Evolutionary conservation across 164 flowering plant species (phyloP), one percentile per base, ranked within the genome.

Genomic region (Litsea cubeba): DNA sequence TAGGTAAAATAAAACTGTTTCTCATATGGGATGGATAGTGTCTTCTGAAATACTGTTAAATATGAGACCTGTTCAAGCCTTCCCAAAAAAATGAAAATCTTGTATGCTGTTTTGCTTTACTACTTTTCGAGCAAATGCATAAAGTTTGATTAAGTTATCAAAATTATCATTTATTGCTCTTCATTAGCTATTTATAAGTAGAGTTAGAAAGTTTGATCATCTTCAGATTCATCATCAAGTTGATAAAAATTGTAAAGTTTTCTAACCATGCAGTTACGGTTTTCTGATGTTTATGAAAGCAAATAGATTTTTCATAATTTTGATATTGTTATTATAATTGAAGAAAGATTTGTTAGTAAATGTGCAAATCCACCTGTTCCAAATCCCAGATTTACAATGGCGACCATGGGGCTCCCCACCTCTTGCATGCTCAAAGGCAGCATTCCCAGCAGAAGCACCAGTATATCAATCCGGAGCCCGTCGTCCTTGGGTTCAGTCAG

Each of bases 401-500:
- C 80, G 17, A 71, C 80, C 28, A 58, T 62, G 57, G 69, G 67
- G 22, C 71, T 75, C n/a, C 67, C 80, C 65, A 77, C 78, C 3
- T n/a, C 73, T 26, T 80, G 78, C 76, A 69, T 25, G 54, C 40
- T 75, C 32, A 72, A 18, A 77, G 62, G 54, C 50, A 62, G 76
- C 49, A 71, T 81, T 28, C 75, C n/a, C 74, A 73, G 54, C 65
- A 76, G 66, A 50, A 40, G 58, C 22, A 30, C 76, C 11, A 79
- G 77, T 58, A 60, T 15, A 5, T 66, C 79, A 32, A 1, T 79
- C 46, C 85, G 76, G 81, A 65, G 70, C 12, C 79, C 84, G 46
- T 65, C 78, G 65, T 83, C 85, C 18, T n/a, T 86, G 10, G 77
- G 80, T 24, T 83, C 84, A 54, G 77, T 78, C 0, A 86, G 78